Conservation (phyloP, 441 rosid genomes). For the Populus hybrid region DNA sequence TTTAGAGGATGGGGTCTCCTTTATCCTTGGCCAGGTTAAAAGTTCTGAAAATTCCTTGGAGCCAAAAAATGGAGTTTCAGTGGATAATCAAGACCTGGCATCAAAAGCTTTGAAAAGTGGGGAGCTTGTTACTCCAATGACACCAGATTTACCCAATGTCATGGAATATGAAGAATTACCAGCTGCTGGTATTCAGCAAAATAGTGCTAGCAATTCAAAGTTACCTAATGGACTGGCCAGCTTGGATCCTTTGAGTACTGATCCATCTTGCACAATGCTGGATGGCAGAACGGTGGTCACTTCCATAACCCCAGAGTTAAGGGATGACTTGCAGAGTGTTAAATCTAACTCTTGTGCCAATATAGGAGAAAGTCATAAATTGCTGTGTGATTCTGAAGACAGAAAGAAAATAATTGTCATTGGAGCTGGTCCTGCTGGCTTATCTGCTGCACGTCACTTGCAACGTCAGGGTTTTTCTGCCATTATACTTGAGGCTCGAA, state of each 20-base stretch:
- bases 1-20: conserved; percentile 73
- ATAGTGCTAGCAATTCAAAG: conserved; percentile 26
- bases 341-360: conserved; percentile 36
- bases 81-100: conserved; percentile 37
- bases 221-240: conserved; percentile 25
- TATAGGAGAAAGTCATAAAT: conserved; percentile 22
- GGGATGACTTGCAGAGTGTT: conserved; percentile 28
- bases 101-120: conserved; percentile 28
- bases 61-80: conserved; percentile 43
- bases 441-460: conserved; percentile 96
- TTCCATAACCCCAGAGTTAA: conserved; percentile 36
- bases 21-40: conserved; percentile 70
- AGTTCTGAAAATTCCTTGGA: conserved; percentile 46
- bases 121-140: conserved; percentile 29
- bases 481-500: conserved; percentile 87
- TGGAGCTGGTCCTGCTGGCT: conserved; percentile 99
- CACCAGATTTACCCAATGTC: conserved; percentile 32
- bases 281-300: conserved; percentile 32
- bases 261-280: conserved; percentile 23
- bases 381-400: conserved; percentile 40
- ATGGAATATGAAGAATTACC: conserved; percentile 32
- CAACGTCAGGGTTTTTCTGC: conserved; percentile 95
- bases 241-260: conserved; percentile 35
- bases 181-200: conserved; percentile 33
- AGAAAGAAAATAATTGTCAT: conserved; percentile 72